Base-by-base conservation (phyloP, 768 basidiomycete species). In the Serendipita sp. region DNA sequence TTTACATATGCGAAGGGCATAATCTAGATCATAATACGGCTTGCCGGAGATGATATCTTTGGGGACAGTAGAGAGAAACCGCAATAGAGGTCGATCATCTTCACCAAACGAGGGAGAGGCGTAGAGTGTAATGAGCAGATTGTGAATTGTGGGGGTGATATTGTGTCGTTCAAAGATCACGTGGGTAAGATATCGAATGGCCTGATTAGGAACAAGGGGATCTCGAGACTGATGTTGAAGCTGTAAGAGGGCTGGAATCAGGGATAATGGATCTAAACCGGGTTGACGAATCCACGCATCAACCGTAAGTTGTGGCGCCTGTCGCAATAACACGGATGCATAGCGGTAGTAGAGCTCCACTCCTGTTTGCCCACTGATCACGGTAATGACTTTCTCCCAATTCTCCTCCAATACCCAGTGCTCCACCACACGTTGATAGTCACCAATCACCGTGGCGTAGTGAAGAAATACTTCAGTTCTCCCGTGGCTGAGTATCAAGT, bases 21-120 rank as follows among this genome's bases (percentile, higher is more conserved):
- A 99, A 75, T 99, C 96, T 56, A 99, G 82, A 70, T 98, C 93
- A 73, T 92, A 98, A 73, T 92, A 95, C 2, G 95, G 95, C 71
- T 85, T 85, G 3, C 83, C 84, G 0, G 89, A 91, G 35, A 88
- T 73, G 0, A 91, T 86, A 72, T 97, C 85, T 16, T 83, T 80
- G 1, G 92, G 93, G 0, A 90, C 87, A 1, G 81, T 81, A 16
- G 83, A 82, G 30, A 99, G 80, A 77, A 96, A 97, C 23, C 86
- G 85, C 18, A 91, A 76, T 3, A 92, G 78, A 8, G 85, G 83
- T 2, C 81, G 88, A 67, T 91, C 89, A 68, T 91, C 89, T n/a
- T 78, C 76, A 16, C 72, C 67, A 51, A 73, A 72, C 32, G 73
- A 66, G 4, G 76, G 71, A n/a, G 78, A 68, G n/a, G 69, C 84